Percentiles rank a stretch among this genome's conserved stretches.
Evolutionary conservation across 305 asterid genomes (phyloP).

Genomic region (Fraxinus ornus): DNA sequence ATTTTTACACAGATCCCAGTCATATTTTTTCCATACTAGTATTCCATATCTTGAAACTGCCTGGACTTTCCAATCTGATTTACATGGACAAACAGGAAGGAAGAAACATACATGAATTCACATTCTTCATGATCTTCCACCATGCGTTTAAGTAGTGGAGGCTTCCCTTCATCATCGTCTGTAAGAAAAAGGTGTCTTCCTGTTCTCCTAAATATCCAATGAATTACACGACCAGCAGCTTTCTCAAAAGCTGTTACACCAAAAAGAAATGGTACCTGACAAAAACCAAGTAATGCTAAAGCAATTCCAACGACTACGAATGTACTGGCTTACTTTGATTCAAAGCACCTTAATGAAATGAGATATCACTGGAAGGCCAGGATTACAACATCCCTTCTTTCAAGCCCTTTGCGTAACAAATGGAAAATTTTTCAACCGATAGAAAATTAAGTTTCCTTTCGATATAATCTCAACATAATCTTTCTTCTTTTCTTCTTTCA

Average conservation of each 20-base stretch:
- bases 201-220: conserved; percentile 91
- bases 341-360: background rate
- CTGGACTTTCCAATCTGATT: conserved; percentile 11
- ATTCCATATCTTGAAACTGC: conserved; percentile 5
- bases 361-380: background rate
- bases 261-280: conserved; percentile 94
- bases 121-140: conserved; percentile 69
- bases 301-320: background rate
- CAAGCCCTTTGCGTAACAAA: background rate
- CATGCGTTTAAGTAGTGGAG: conserved; percentile 82
- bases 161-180: conserved; percentile 77
- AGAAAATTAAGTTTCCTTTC: background rate
- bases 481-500: background rate
- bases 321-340: background rate
- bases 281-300: conserved; percentile 3
- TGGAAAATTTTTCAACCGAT: background rate
- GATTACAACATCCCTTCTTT: background rate
- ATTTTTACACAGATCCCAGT: conserved; percentile 2
- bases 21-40: background rate
- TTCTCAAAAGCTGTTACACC: conserved; percentile 85
- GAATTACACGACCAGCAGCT: conserved; percentile 69
- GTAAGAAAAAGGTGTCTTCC: conserved; percentile 93
- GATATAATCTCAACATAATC: background rate
- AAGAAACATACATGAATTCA: conserved; percentile 62
- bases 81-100: background rate